Percentiles rank a stretch among this genome's conserved stretches.
Conservation (phyloP, 176 grass and related monocot species). For the Carex kokanica region DNA sequence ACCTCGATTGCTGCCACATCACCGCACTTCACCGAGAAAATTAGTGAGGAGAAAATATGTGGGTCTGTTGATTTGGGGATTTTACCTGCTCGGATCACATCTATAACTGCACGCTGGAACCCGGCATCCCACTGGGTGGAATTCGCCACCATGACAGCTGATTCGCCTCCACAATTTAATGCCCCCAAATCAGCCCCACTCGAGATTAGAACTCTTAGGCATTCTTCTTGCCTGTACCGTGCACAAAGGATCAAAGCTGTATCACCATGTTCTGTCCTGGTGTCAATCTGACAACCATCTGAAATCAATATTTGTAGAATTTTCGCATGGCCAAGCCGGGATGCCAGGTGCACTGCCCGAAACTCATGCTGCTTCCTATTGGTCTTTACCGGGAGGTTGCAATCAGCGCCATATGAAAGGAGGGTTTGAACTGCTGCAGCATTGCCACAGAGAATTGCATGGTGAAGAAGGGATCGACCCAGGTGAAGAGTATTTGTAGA, state of each 20-base stretch:
- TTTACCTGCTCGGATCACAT: conserved; percentile 41
- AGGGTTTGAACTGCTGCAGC: conserved; percentile 51
- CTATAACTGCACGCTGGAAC: conserved; percentile 47
- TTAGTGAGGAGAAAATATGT: conserved; percentile 55
- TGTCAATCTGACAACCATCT: conserved; percentile 55
- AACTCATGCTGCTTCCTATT: conserved; percentile 41
- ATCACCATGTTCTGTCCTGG: conserved; percentile 59
- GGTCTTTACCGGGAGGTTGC: conserved; percentile 51
- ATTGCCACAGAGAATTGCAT: conserved; percentile 83
- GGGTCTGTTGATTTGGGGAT: conserved; percentile 56
- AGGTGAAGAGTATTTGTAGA: conserved; percentile 33
- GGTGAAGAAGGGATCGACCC: conserved; percentile 74
- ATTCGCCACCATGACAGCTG: conserved; percentile 33
- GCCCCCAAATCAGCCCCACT: conserved; percentile 64
- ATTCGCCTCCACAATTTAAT: conserved; percentile 50
- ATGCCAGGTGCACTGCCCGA: conserved; percentile 62
- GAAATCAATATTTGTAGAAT: conserved; percentile 49
- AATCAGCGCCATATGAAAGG: conserved; percentile 47
- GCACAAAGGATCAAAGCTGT: conserved; percentile 42
- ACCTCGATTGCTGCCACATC: conserved; percentile 49
- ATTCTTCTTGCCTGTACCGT: conserved; percentile 57
- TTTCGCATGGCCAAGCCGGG: conserved; percentile 50
- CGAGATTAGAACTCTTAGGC: conserved; percentile 50
- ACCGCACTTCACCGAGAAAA: conserved; percentile 47
- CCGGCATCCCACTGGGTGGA: conserved; percentile 39